These are phyloP conservation scores for Elsinoe fawcettii DNA, from an alignment of 2,329 filamentous ascomycete species.

Conservation along the genomic window DNA sequence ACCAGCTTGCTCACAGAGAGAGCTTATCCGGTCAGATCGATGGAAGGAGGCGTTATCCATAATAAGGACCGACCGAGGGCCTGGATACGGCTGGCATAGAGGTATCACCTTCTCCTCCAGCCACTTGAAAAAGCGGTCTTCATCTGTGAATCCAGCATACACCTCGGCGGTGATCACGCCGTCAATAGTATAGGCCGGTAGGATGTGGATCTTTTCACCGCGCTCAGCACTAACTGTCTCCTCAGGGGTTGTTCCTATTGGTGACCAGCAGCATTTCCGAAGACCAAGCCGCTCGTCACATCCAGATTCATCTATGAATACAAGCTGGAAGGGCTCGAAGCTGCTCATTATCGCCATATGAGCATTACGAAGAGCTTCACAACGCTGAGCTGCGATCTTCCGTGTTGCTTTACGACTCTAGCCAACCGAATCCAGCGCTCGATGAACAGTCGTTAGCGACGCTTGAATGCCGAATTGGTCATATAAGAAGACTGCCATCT, in stretches of 20 bases:
- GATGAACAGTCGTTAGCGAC: background rate
- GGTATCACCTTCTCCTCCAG: too few species aligned
- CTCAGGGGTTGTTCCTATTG: background rate
- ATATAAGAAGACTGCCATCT: background rate
- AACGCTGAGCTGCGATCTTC: background rate
- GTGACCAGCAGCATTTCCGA: background rate
- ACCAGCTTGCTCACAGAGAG: slow-evolving; percentile 15
- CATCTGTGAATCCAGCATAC: too few species aligned
- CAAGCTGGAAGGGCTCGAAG: too few species aligned
- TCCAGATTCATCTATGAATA: too few species aligned
- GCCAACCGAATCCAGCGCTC: background rate
- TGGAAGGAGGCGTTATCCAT: too few species aligned
- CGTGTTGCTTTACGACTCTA: background rate
- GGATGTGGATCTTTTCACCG: background rate
- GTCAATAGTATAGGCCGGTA: too few species aligned
- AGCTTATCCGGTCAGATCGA: too few species aligned
- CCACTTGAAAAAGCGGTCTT: too few species aligned
- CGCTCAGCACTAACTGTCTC: background rate
- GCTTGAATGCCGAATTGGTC: background rate
- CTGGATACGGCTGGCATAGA: too few species aligned
- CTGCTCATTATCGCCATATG: background rate
- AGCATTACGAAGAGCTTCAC: background rate
- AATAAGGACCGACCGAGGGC: too few species aligned
- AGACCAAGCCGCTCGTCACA: too few species aligned
- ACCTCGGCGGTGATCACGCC: too few species aligned